Percentiles rank a stretch among this genome's conserved stretches.
phyloP scores from a whole-genome alignment of 139 green algal genomes.

The Haematococcus sp. region DNA sequence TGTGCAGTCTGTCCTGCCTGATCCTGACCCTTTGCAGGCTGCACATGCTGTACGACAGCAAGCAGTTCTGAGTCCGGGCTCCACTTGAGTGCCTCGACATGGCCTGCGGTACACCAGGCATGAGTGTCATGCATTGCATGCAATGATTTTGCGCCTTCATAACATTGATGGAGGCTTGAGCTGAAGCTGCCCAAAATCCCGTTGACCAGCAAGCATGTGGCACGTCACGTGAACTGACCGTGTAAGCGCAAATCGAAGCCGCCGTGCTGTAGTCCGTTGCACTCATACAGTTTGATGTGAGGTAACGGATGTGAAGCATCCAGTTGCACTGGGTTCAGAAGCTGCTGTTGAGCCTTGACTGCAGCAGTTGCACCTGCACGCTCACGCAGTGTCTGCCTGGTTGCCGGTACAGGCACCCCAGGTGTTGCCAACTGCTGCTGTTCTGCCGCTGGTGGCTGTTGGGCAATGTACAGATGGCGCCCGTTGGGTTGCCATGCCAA shows the following conservation, averaged over 20 bases:
- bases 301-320: neutral
- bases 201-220: no score
- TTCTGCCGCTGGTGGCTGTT: neutral
- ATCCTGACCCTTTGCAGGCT: constrained; percentile 1
- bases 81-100: constrained; percentile 62
- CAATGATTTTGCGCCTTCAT: no score
- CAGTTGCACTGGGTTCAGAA: neutral
- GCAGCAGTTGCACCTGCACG: neutral
- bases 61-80: constrained; percentile 82
- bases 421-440: neutral
- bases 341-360: neutral
- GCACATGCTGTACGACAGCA: constrained; percentile 52
- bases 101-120: constrained; percentile 1
- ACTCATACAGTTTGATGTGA: constrained; percentile 81
- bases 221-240: no score
- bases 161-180: no score
- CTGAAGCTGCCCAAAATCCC: no score
- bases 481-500: constrained; percentile 89
- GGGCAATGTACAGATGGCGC: constrained; percentile 67
- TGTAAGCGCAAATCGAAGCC: constrained; percentile 63
- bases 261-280: constrained; percentile 86
- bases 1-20: constrained; percentile 2
- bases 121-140: no score
- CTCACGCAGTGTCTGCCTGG: neutral
- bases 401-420: neutral